A percentile compares a stretch with the other conserved stretches of the same genome.
Conservation (phyloP, 2,329 filamentous ascomycete genomes). For the Epichloe uncinata region DNA sequence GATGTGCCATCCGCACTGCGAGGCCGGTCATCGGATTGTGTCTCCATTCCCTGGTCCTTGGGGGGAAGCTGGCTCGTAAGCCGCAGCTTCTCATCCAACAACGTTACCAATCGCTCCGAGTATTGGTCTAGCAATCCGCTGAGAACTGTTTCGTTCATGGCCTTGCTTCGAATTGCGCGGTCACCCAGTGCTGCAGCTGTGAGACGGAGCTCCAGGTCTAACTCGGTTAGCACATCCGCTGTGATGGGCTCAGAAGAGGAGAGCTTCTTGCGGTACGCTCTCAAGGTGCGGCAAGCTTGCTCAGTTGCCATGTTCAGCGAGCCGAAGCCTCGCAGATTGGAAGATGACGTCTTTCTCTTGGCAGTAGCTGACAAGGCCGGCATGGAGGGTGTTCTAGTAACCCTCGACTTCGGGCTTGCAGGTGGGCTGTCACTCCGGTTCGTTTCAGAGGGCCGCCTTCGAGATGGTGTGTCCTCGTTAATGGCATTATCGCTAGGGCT, state of each 20-base stretch:
- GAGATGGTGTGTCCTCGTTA: slow-evolving; percentile 33
- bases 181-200: slow-evolving; percentile 49
- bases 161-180: slow-evolving; percentile 38
- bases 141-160: slow-evolving; percentile 44
- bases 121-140: slow-evolving; percentile 61
- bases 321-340: slow-evolving; percentile 37
- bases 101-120: slow-evolving; percentile 54
- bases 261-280: slow-evolving; percentile 50
- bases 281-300: slow-evolving; percentile 47
- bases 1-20: slow-evolving; percentile 22
- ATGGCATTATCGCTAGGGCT: slow-evolving; percentile 27
- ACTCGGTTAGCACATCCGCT: slow-evolving; percentile 44
- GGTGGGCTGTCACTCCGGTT: slow-evolving; percentile 35
- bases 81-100: slow-evolving; percentile 59
- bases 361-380: slow-evolving; percentile 31
- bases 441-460: slow-evolving; percentile 32
- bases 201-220: slow-evolving; percentile 51
- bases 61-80: slow-evolving; percentile 24
- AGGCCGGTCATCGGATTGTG: slow-evolving; percentile 16
- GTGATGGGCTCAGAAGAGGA: slow-evolving; percentile 41
- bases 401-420: slow-evolving; percentile 33
- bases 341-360: slow-evolving; percentile 35
- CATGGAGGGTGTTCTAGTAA: slow-evolving; percentile 39
- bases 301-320: slow-evolving; percentile 50
- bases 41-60: slow-evolving; percentile 18